Evolutionary conservation across 129 eudicot genomes (phyloP).

Genomic region (Calendula officinalis): DNA sequence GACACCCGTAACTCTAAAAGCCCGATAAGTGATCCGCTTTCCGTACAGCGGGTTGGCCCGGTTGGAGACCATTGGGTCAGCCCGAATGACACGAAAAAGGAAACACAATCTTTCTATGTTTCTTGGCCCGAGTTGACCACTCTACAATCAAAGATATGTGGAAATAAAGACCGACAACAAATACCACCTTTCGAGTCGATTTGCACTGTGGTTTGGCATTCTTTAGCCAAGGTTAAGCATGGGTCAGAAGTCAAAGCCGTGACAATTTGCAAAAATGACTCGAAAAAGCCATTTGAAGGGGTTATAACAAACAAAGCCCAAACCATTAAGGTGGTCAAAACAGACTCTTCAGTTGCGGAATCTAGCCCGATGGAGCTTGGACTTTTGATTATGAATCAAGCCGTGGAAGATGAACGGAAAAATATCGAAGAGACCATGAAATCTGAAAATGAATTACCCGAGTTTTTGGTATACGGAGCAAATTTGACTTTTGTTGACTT

Average conservation of each 20-base stretch:
- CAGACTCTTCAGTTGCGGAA: conserved; percentile 33
- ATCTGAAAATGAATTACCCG: conserved; percentile 32
- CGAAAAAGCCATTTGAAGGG: conserved; percentile 12
- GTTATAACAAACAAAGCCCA: conserved; percentile 39
- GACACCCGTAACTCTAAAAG: not conserved
- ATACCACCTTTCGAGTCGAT: conserved; percentile 57
- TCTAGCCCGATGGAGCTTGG: conserved; percentile 44
- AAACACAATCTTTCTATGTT: conserved; percentile 36
- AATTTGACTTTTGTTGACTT: conserved; percentile 68
- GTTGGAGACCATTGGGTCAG: conserved; percentile 64
- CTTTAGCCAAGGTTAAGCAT: conserved; percentile 42
- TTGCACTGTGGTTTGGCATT: conserved; percentile 60
- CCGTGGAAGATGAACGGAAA: conserved; percentile 38
- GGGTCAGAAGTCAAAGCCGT: conserved; percentile 38
- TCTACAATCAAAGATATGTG: conserved; percentile 42
- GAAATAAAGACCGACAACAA: conserved; percentile 11
- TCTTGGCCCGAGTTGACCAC: conserved; percentile 36
- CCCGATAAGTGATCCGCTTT: conserved; percentile 32
- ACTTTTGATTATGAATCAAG: conserved; percentile 33
- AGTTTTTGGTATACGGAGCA: conserved; percentile 61
- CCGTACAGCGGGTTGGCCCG: conserved; percentile 60
- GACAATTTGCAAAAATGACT: conserved; percentile 47
- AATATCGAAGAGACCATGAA: conserved; percentile 50
- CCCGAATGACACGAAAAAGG: conserved; percentile 26
- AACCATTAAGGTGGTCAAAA: conserved; percentile 48